Evolutionary conservation across 2,329 filamentous ascomycete genomes (phyloP), one percentile per base, ranked within the genome.

Genomic region (Hypoxylon sp.): DNA sequence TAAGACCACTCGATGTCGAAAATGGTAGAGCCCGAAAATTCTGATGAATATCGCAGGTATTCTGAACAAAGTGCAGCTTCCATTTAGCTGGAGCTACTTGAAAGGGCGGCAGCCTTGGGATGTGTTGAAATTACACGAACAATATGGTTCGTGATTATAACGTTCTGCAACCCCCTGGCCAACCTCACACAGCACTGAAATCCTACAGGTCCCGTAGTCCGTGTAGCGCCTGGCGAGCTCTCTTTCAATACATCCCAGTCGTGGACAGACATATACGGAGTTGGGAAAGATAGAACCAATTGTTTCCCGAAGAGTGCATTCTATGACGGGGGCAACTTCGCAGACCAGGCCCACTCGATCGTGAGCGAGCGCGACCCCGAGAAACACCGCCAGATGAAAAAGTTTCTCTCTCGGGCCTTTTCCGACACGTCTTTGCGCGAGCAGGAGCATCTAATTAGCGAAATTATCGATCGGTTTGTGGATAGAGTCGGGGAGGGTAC

Each of bases 181-280:
- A n/a, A n/a, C n/a, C n/a, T n/a, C n/a, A n/a, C n/a, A n/a, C n/a
- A n/a, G n/a, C n/a, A n/a, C n/a, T n/a, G n/a, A n/a, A n/a, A n/a
- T n/a, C n/a, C n/a, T n/a, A n/a, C 8, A 65, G 63, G 63, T 11
- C 51, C 56, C 3, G 52, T 65, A 36, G 73, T 82, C 14, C 77
- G 80, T 3, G 71, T 77, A 5, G 74, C 71, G 0, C 79, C 80
- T 1, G 75, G 75, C 24, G 70, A 74, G 14, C 73, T 82, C 8
- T 76, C 76, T 4, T 80, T 79, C 60, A 75, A 73, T 18, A 74
- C 71, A 2, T 26, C 72, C 1, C 50, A 72, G 16, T 75, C 73
- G 2, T 79, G 75, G 72, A 74, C 73, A 51, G 77, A 78, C 14
- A 80, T 80, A 20, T 79, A 79, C 55, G 75, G 72, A 12, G 49